Percentiles rank a stretch among this genome's conserved stretches.
Evolutionary conservation across 129 eudicot species (phyloP).

Genomic region (Flaveria brownii): DNA sequence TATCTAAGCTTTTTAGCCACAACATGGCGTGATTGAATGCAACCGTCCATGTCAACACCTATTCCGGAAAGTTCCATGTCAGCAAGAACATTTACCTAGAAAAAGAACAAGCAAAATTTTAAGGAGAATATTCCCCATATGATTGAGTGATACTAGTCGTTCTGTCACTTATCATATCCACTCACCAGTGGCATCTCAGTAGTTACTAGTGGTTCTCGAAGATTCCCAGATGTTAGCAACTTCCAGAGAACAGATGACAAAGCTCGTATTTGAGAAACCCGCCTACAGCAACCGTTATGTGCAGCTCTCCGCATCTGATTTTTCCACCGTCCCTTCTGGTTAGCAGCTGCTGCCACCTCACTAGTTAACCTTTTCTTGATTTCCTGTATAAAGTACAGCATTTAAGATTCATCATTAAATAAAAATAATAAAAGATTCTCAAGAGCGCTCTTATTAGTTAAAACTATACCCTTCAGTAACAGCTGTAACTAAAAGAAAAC

Average conservation of each 20-base stretch:
- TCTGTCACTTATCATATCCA: slow-evolving; percentile 29
- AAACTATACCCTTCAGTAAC: background rate
- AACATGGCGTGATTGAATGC: slow-evolving; percentile 73
- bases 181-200: slow-evolving; percentile 80
- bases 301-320: slow-evolving; percentile 95
- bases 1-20: slow-evolving; percentile 70
- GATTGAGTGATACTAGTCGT: background rate
- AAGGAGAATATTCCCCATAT: background rate
- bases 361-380: slow-evolving; percentile 76
- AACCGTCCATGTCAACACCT: slow-evolving; percentile 97
- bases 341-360: slow-evolving; percentile 91
- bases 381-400: slow-evolving; percentile 54
- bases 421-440: background rate
- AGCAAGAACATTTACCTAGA: slow-evolving; percentile 82
- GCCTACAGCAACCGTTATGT: slow-evolving; percentile 93
- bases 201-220: slow-evolving; percentile 58
- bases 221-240: slow-evolving; percentile 75
- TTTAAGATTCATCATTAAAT: slow-evolving; percentile 19
- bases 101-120: slow-evolving; percentile 12
- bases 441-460: background rate
- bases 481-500: slow-evolving; percentile 3
- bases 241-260: slow-evolving; percentile 75
- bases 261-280: slow-evolving; percentile 82
- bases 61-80: slow-evolving; percentile 93
- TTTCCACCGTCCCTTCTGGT: slow-evolving; percentile 90